Conservation (phyloP, 208 protist species). For the Leishmania braziliensis region DNA sequence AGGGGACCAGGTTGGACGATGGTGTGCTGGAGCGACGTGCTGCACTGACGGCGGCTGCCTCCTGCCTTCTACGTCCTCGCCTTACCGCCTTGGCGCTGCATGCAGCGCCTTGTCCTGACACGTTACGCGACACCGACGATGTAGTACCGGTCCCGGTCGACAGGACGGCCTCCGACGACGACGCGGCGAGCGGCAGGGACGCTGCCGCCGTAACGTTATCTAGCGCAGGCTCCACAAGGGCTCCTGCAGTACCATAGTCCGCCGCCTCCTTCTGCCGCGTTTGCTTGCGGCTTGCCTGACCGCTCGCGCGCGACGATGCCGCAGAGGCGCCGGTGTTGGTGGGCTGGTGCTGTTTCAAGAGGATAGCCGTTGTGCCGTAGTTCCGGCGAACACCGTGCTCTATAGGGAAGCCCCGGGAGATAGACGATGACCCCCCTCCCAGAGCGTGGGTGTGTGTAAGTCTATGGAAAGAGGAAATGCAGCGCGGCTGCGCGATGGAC, state of each 20-base stretch:
- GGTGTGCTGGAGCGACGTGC: neutral
- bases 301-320: conserved; percentile 2
- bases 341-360: conserved; percentile 29
- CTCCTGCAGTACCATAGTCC: conserved; percentile 4
- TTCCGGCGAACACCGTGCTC: conserved; percentile 4
- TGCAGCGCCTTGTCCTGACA: neutral
- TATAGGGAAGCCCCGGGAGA: conserved; percentile 7
- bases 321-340: conserved; percentile 23
- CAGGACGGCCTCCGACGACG: neutral
- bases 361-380: conserved; percentile 24
- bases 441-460: conserved; percentile 7
- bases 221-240: conserved; percentile 15
- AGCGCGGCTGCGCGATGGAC: conserved; percentile 4
- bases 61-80: conserved; percentile 12
- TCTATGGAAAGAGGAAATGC: conserved; percentile 24
- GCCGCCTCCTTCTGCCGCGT: neutral
- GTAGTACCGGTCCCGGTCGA: neutral
- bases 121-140: neutral
- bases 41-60: neutral
- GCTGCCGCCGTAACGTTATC: neutral
- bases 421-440: neutral
- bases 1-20: neutral
- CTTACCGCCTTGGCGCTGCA: neutral
- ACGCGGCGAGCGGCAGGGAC: neutral
- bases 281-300: conserved; percentile 15